Evolutionary conservation across 495 filamentous ascomycete species (phyloP).

Genomic region (Endocarpon pusillum): DNA sequence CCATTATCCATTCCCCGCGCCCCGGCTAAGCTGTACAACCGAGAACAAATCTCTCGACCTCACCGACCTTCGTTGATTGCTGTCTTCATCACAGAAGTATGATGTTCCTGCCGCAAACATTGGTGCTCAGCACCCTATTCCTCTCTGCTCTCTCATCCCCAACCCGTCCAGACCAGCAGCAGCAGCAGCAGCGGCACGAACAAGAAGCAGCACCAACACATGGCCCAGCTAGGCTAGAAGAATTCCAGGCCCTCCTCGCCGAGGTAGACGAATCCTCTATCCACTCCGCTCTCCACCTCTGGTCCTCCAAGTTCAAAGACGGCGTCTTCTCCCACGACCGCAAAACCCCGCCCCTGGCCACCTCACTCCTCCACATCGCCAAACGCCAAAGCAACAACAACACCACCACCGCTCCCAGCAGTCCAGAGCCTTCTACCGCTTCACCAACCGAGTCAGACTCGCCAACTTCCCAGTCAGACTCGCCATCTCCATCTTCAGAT

Average conservation of each 20-base stretch:
- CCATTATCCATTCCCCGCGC: too few relatives aligned
- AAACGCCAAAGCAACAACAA: constrained; percentile 25
- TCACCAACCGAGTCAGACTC: constrained; percentile 9
- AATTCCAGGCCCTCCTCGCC: constrained; percentile 24
- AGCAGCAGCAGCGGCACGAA: too few relatives aligned
- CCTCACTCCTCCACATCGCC: constrained; percentile 23
- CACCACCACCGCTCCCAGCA: constrained; percentile 4
- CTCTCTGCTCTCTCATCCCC: too few relatives aligned
- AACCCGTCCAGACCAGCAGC: too few relatives aligned
- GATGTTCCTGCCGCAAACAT: too few relatives aligned
- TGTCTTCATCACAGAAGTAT: too few relatives aligned
- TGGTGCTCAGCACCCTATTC: too few relatives aligned
- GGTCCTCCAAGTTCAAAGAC: constrained; percentile 31
- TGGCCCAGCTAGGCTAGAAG: too few relatives aligned
- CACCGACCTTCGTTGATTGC: too few relatives aligned
- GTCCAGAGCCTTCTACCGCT: constrained; percentile 5
- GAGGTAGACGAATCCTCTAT: constrained; percentile 23
- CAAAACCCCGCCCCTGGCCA: constrained; percentile 25
- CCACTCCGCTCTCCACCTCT: constrained; percentile 32
- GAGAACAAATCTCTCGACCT: too few relatives aligned
- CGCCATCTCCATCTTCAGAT: constrained; percentile 6
- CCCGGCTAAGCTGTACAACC: too few relatives aligned
- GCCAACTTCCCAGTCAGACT: constrained; percentile 1
- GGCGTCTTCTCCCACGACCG: constrained; percentile 32
- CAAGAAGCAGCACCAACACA: too few relatives aligned